These are phyloP conservation scores for Linnemannia elongata DNA, from an alignment of 192 early-diverging fungal species.

Conservation along the genomic window DNA sequence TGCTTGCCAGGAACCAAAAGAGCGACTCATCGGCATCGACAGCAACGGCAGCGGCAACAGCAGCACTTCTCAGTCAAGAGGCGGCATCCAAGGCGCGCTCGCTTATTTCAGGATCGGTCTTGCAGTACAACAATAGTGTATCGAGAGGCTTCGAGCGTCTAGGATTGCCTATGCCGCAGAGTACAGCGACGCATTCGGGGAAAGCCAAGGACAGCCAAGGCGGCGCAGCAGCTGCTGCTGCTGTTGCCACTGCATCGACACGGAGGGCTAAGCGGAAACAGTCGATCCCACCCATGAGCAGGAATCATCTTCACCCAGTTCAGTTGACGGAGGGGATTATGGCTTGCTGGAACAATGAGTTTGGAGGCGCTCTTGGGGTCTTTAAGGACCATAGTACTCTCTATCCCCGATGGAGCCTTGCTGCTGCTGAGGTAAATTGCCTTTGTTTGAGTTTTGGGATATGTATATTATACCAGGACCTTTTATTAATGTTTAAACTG, in stretches of 20 bases:
- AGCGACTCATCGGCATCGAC: not conserved
- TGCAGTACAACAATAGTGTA: not conserved
- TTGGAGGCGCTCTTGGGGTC: slow-evolving; percentile 39
- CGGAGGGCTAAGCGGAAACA: slow-evolving; percentile 12
- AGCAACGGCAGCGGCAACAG: not conserved
- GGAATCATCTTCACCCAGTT: slow-evolving; percentile 36
- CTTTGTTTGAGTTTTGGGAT: not conserved
- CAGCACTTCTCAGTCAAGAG: not conserved
- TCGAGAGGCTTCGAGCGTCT: not conserved
- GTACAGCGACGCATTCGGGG: not conserved
- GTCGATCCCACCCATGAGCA: slow-evolving; percentile 35
- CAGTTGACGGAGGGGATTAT: slow-evolving; percentile 36
- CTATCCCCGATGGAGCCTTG: slow-evolving; percentile 55
- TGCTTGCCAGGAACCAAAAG: slow-evolving; percentile 28
- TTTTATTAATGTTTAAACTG: not conserved
- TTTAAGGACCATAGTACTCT: slow-evolving; percentile 35
- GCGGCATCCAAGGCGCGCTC: slow-evolving; percentile 5
- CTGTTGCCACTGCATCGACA: not conserved
- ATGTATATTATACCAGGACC: too few relatives aligned
- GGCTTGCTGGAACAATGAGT: slow-evolving; percentile 60
- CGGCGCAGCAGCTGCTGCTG: not conserved
- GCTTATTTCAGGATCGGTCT: slow-evolving; percentile 13
- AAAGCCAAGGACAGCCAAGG: not conserved
- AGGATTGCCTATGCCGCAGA: not conserved
- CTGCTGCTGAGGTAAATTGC: slow-evolving; percentile 46